phyloP scores from a whole-genome alignment of 73 alveolate species.

The Paramecium sexaurelia region DNA sequence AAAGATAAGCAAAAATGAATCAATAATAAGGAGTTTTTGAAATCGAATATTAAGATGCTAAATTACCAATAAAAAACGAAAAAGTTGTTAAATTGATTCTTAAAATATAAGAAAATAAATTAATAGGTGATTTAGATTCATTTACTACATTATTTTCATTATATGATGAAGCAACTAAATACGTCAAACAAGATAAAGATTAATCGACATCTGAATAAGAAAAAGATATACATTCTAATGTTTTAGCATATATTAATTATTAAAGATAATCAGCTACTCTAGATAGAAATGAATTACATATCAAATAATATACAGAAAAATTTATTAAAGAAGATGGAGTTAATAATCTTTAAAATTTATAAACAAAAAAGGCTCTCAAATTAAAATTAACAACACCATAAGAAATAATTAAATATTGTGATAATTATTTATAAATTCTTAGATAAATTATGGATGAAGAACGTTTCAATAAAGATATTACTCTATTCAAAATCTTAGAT shows the following conservation, averaged over 20 bases:
- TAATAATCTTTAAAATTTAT: conserved; percentile 52
- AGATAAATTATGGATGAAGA: conserved; percentile 65
- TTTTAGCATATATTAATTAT: conserved; percentile 34
- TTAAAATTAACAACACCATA: conserved; percentile 62
- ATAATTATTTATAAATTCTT: conserved; percentile 43
- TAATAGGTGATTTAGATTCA: conserved; percentile 55
- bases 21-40: conserved; percentile 45
- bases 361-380: conserved; percentile 65
- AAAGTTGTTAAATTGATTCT: conserved; percentile 41
- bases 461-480: conserved; percentile 51
- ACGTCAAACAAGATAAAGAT: conserved; percentile 47
- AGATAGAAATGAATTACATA: conserved; percentile 63
- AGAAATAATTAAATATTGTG: conserved; percentile 69
- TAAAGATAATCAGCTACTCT: conserved; percentile 33
- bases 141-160: conserved; percentile 2
- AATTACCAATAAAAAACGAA: conserved; percentile 63
- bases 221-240: conserved; percentile 50
- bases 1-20: neutral
- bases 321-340: conserved; percentile 65
- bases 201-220: conserved; percentile 52
- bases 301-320: neutral
- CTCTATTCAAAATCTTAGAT: conserved; percentile 57
- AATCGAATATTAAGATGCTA: conserved; percentile 61
- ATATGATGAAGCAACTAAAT: conserved; percentile 62
- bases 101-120: conserved; percentile 31